Base-by-base conservation (phyloP, 2,329 filamentous ascomycete species). In the Trichoderma polysporum region DNA sequence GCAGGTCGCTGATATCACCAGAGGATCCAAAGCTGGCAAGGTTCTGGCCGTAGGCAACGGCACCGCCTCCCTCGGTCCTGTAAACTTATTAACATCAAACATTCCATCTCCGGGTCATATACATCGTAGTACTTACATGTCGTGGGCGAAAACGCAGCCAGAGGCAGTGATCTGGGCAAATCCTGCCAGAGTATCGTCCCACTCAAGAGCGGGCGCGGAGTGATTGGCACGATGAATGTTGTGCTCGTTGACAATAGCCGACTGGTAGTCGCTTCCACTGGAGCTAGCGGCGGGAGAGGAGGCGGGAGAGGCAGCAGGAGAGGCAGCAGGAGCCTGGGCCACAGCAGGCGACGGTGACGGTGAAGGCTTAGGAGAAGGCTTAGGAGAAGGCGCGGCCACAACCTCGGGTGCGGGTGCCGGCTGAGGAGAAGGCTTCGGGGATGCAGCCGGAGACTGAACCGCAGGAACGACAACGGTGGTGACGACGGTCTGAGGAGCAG, bases 181-280 rank as follows among this genome's bases (percentile, higher is more conserved):
- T 65, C 76, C 75, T 64, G 88, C 90, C 64, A 93, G 86, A 50
- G 80, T 80, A 9, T 81, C 75, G 73, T 89, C 85, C 91, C 92
- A 98, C 59, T 74, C 76, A 53, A 97, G 75, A 52, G 81, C 84
- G 25, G 79, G 75, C 39, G 88, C 88, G 19, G 90, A 90, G 85
- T 97, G 93, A 82, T 95, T 96, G 75, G 83, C 77, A 70, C 95
- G 94, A 81, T 95, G 92, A 62, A 90, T 74, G 82, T 97, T 97
- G 89, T 98, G 95, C 76, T 92, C 87, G 73, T 89, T 83, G 58
- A 94, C 73, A 58, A 84, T 84, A 15, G 79, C 75, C 66, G 76
- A 76, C 66, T 73, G 39, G 67, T 82, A 79, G 63, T 77, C 70
- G 49, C 66, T 66, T 67, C 17, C 31, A 22, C 49, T 33, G 37